Conservation (phyloP, 768 basidiomycete species). For the Cyathus striatus region DNA sequence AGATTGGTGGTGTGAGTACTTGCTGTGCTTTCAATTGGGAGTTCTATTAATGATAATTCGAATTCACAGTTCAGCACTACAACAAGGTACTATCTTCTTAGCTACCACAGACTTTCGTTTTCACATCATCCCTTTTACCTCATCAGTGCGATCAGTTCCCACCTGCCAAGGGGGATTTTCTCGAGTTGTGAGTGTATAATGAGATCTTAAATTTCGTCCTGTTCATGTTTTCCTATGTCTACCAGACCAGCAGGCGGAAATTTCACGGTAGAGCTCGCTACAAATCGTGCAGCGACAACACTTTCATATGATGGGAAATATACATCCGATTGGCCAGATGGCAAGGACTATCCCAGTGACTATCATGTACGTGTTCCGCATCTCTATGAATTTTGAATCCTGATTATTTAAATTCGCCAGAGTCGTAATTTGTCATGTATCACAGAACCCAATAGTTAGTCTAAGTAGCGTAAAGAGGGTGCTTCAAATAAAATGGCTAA, state of each 20-base stretch:
- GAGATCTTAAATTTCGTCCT: neutral
- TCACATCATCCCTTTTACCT: too few species aligned
- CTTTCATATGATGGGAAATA: slow-evolving; percentile 35
- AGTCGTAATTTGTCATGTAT: too few species aligned
- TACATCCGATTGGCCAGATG: slow-evolving; percentile 42
- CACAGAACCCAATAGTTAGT: slow-evolving; percentile 46
- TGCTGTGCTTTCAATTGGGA: neutral
- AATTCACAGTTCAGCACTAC: slow-evolving; percentile 27
- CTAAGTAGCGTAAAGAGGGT: too few species aligned
- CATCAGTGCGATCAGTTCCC: slow-evolving; percentile 38
- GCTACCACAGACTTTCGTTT: too few species aligned
- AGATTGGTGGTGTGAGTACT: slow-evolving; percentile 42
- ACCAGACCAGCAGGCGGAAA: slow-evolving; percentile 41
- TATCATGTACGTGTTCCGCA: slow-evolving; percentile 33
- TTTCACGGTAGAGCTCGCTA: slow-evolving; percentile 44
- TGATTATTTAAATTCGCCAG: too few species aligned
- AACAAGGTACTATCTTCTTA: slow-evolving; percentile 24
- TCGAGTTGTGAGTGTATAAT: slow-evolving; percentile 32
- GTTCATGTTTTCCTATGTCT: too few species aligned
- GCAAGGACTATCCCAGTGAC: slow-evolving; percentile 34
- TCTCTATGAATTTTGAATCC: too few species aligned
- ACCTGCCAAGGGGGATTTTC: slow-evolving; percentile 32
- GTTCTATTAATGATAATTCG: slow-evolving; percentile 1
- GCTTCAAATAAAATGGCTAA: too few species aligned
- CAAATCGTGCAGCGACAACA: slow-evolving; percentile 42